Percentiles rank a stretch among this genome's conserved stretches.
These are phyloP conservation scores for Pleurotus cornucopiae DNA, from an alignment of 768 basidiomycete species.

Conservation along the genomic window DNA sequence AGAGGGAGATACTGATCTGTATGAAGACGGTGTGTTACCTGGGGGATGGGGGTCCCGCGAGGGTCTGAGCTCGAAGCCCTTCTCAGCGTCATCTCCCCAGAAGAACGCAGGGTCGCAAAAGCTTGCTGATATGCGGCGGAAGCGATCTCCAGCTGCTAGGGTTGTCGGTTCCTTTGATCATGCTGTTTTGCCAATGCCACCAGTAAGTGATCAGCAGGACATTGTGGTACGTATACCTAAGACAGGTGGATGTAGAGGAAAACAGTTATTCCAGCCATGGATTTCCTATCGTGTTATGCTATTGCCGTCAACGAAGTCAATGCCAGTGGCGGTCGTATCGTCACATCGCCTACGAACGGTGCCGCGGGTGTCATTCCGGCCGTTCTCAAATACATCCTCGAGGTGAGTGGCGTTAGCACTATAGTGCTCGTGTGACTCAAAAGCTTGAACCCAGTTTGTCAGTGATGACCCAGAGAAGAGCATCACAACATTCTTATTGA, in stretches of 20 bases:
- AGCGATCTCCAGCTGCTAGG: conserved; percentile 24
- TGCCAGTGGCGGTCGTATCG: conserved; percentile 88
- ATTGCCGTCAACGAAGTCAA: conserved; percentile 96
- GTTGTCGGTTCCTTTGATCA: conserved; percentile 81
- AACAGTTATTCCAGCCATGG: conserved; percentile 88
- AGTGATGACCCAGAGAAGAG: conserved; percentile 89
- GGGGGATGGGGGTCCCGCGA: conserved; percentile 4
- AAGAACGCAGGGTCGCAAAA: not conserved
- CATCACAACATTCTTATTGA: conserved; percentile 84
- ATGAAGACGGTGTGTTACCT: conserved; percentile 9
- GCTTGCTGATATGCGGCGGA: not conserved
- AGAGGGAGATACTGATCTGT: conserved; percentile 11
- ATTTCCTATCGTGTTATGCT: conserved; percentile 91
- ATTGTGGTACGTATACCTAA: not conserved
- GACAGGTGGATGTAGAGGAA: conserved; percentile 47
- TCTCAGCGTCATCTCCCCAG: not conserved
- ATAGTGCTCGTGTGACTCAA: not conserved
- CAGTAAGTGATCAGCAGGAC: conserved; percentile 42
- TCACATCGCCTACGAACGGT: conserved; percentile 92
- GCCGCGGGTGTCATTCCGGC: conserved; percentile 93
- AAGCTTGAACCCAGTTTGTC: conserved; percentile 53
- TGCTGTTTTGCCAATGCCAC: conserved; percentile 74
- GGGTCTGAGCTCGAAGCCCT: not conserved
- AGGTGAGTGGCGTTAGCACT: conserved; percentile 37
- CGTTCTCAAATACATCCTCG: conserved; percentile 84